A percentile compares a stretch with the other conserved stretches of the same genome.
Conservation (phyloP, 257 asterid species). For the Cordia subcordata region DNA sequence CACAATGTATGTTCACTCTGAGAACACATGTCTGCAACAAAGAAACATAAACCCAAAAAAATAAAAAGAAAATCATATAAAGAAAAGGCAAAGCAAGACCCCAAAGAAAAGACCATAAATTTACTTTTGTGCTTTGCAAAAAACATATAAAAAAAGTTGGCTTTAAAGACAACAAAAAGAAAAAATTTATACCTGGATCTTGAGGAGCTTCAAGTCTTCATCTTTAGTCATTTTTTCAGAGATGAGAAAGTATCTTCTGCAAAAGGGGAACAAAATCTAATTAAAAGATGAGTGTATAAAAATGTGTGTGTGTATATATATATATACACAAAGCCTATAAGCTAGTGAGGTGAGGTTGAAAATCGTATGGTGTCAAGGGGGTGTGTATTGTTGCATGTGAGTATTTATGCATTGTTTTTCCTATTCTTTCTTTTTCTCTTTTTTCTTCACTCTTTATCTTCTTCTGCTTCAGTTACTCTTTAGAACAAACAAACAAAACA, state of each 20-base stretch:
- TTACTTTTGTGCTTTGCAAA: conserved; percentile 6
- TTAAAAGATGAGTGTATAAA: neutral
- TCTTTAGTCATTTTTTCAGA: conserved; percentile 61
- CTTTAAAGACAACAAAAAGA: neutral
- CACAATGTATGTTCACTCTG: conserved; percentile 86
- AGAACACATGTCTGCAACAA: conserved; percentile 63
- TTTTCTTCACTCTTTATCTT: neutral
- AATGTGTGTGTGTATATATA: too few relatives aligned
- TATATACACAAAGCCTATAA: too few relatives aligned
- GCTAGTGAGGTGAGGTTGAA: neutral
- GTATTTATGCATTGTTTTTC: neutral
- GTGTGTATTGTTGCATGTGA: neutral
- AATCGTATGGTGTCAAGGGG: neutral
- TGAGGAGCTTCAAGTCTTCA: conserved; percentile 83
- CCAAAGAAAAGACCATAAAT: conserved; percentile 2
- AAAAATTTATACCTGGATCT: conserved; percentile 64
- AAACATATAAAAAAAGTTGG: neutral
- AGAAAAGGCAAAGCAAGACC: neutral
- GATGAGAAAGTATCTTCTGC: neutral
- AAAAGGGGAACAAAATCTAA: neutral
- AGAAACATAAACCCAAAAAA: neutral
- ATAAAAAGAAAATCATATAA: neutral
- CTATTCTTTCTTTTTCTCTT: neutral
- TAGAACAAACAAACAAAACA: neutral
- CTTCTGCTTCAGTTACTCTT: neutral